These are phyloP conservation scores for Trichoderma afroharzianum DNA, from an alignment of 2,329 filamentous ascomycete species.

Conservation along the genomic window DNA sequence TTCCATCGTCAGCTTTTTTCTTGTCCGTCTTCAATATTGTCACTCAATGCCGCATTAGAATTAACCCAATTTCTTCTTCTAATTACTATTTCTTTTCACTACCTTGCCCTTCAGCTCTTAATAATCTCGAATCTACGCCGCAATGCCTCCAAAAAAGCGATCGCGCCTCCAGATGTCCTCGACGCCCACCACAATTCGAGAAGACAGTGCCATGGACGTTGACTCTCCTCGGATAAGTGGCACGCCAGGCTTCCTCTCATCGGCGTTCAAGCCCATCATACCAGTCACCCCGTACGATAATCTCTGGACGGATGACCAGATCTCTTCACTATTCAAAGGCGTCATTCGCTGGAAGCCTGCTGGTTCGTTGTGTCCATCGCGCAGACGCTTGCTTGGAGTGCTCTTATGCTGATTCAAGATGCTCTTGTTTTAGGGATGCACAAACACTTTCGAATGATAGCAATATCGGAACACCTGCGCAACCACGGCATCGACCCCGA, in stretches of 20 bases:
- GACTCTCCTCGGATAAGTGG: conserved; percentile 55
- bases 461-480: conserved; percentile 74
- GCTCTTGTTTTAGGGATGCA: conserved; percentile 61
- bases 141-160: conserved; percentile 70
- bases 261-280: conserved; percentile 23
- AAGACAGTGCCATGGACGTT: conserved; percentile 60
- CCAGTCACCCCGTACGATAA: conserved; percentile 46
- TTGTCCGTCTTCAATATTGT: not conserved
- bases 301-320: conserved; percentile 93
- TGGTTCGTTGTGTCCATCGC: conserved; percentile 46
- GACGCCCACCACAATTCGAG: conserved; percentile 50
- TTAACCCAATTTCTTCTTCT: not conserved
- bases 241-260: conserved; percentile 32
- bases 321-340: conserved; percentile 86
- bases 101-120: not conserved
- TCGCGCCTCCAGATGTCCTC: conserved; percentile 56
- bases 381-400: not conserved
- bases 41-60: not conserved
- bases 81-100: not conserved
- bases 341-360: conserved; percentile 97
- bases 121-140: conserved; percentile 10
- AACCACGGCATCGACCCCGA: conserved; percentile 76
- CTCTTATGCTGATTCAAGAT: not conserved
- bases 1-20: not conserved
- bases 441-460: conserved; percentile 89